Base-by-base conservation (phyloP, 495 filamentous ascomycete genomes). In the Aspergillus ellipticus region DNA sequence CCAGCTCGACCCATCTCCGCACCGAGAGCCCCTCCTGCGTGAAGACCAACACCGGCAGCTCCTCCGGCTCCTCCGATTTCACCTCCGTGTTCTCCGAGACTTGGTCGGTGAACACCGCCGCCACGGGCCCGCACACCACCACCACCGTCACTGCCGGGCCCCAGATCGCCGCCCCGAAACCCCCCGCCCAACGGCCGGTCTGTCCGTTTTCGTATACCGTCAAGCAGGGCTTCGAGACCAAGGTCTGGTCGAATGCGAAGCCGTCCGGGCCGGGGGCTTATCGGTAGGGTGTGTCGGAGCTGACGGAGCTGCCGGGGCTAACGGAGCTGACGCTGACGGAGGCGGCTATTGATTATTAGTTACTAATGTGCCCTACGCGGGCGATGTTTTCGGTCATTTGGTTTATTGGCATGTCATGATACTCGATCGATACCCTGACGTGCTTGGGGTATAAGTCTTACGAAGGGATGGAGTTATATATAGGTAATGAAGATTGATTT, bases 161-260 rank as follows among this genome's bases (percentile, higher is more conserved):
- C 42, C 19, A 28, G 7, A 39, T 39, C n/a, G 3, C 35, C 35
- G n/a, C 35, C 35, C 35, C 31, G 3, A 33, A 2, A 2, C 31
- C 35, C 11, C 16, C 22, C 45, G 2, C 22, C 13, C 45, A 48
- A 2, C 26, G 20, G 2, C n/a, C 35, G 5, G 45, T 10, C 21
- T 48, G 45, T 29, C 45, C 45, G 13, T 48, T 48, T 22, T 48
- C 45, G 22, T 13, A 28, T 2, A 16, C 6, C 3, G 9, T 28
- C 45, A 48, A 48, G 45, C 45, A 48, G 15, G 29, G 22, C 0
- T 48, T 48, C 9, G 45, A 48, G 28, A 48, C 45, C 9, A 48
- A 48, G 45, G 45, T 48, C 45, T 48, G 45, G 45, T 48, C 45
- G 13, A 39, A 15, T n/a, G 35, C 24, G 24, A 28, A 28, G 24